Base-by-base conservation (phyloP, 2,329 filamentous ascomycete species). In the Xylaria sp. region DNA sequence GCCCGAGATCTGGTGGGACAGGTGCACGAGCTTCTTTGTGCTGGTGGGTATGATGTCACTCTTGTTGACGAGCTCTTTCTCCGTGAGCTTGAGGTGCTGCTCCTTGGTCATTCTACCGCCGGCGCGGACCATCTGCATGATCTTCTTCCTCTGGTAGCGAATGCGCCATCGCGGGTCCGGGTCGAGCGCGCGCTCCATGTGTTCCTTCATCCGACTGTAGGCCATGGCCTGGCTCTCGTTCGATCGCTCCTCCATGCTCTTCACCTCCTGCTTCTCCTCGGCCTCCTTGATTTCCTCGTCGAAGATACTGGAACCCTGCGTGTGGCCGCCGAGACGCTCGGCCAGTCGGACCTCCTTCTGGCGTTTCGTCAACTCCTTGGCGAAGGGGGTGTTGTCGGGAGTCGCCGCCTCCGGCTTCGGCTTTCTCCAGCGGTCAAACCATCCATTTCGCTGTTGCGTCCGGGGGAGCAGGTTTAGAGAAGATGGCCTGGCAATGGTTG, bases 1-100 rank as follows among this genome's bases (percentile, higher is more conserved):
- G 66, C 94, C 94, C 1, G 86, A 83, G 70, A 99, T 94, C 77
- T 97, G 94, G 58, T 89, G 85, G 23, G 93, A 87, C 54, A 99
- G 78, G 68, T 90, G 88, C 55, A 88, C 87, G 58, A 99, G 81
- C 79, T 99, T 99, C 85, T 99, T 99, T 65, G 90, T 80, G 53
- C 87, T 91, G 2, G 94, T 97, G 69, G 92, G 87, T 72, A 97
- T 83, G 66, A 84, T 83, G 52, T 87, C 82, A 63, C 87, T 91
- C 74, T 87, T 87, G 73, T 78, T 78, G 30, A 74, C 65, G 62
- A 81, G 70, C 67, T 81, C 72, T 60, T 83, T 78, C 74, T 88
- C 85, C 7, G 80, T 79, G 66, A 87, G 85, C 70, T 84, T 83
- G 61, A 97, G 83, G 57, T 83, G 79, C 68, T 92, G 83, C 54